Percentiles rank a stretch among this genome's conserved stretches.
phyloP scores from a whole-genome alignment of 2,329 filamentous ascomycete species.

The Grosmannia huntii region DNA sequence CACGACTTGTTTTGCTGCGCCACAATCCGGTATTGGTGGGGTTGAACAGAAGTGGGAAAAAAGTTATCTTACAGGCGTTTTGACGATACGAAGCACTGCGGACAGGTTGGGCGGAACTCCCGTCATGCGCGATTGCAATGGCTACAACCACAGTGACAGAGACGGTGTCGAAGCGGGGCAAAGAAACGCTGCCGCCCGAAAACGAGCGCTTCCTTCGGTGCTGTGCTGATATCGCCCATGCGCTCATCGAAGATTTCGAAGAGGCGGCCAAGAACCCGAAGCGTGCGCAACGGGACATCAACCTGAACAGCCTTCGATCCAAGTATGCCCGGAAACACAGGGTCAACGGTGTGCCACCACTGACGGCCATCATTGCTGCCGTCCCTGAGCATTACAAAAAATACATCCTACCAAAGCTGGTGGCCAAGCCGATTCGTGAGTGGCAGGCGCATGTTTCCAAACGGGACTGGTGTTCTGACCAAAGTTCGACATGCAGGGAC shows the following conservation, averaged over 20 bases:
- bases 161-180: slow-evolving; percentile 32
- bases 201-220: slow-evolving; percentile 90
- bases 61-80: not conserved
- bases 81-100: not conserved
- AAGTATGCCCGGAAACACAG: slow-evolving; percentile 90
- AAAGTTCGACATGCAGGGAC: slow-evolving; percentile 44
- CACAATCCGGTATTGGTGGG: not conserved
- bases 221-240: slow-evolving; percentile 90
- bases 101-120: not conserved
- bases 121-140: not conserved
- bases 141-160: slow-evolving; percentile 17
- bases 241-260: slow-evolving; percentile 77
- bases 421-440: slow-evolving; percentile 88
- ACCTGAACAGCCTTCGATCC: slow-evolving; percentile 76
- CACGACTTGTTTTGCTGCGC: not conserved
- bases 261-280: slow-evolving; percentile 65
- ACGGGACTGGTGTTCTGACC: not conserved
- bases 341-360: slow-evolving; percentile 72
- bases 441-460: not conserved
- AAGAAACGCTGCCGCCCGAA: slow-evolving; percentile 64
- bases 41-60: not conserved
- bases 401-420: slow-evolving; percentile 90
- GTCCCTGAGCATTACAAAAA: slow-evolving; percentile 99
- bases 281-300: slow-evolving; percentile 71
- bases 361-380: slow-evolving; percentile 94